Evolutionary conservation across 805 yeast species (phyloP).

Genomic region (Hanseniaspora valbyensis): DNA sequence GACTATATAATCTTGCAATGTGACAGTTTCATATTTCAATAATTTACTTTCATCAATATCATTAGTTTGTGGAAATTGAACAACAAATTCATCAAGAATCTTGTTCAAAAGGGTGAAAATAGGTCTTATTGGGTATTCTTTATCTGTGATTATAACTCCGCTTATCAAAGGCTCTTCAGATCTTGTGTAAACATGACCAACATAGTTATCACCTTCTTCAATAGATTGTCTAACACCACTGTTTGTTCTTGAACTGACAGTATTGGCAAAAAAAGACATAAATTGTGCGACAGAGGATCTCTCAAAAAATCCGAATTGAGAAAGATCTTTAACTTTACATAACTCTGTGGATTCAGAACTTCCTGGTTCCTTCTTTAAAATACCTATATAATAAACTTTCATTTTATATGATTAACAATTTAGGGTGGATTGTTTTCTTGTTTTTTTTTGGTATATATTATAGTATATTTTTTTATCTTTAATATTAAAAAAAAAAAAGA

Average conservation of each 20-base stretch:
- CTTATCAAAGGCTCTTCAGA: constrained; percentile 67
- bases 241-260: constrained; percentile 77
- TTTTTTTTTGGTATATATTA: too few species aligned
- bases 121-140: constrained; percentile 93
- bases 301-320: constrained; percentile 84
- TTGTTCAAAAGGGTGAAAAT: constrained; percentile 89
- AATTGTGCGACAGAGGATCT: constrained; percentile 74
- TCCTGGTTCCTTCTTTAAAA: constrained; percentile 46
- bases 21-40: constrained; percentile 22
- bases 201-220: constrained; percentile 74
- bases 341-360: constrained; percentile 49
- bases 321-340: constrained; percentile 66
- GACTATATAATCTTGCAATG: constrained; percentile 47
- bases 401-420: too few species aligned
- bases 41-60: constrained; percentile 32
- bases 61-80: constrained; percentile 61
- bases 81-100: constrained; percentile 77
- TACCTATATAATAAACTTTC: constrained; percentile 88
- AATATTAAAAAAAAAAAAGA: too few species aligned
- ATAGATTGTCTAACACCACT: constrained; percentile 89
- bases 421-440: too few species aligned
- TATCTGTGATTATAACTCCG: constrained; percentile 85
- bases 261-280: constrained; percentile 86
- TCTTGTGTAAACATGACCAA: constrained; percentile 85
- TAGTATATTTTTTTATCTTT: too few species aligned